Evolutionary conservation across 2,329 filamentous ascomycete genomes (phyloP).

Genomic region (Fusarium sp.): DNA sequence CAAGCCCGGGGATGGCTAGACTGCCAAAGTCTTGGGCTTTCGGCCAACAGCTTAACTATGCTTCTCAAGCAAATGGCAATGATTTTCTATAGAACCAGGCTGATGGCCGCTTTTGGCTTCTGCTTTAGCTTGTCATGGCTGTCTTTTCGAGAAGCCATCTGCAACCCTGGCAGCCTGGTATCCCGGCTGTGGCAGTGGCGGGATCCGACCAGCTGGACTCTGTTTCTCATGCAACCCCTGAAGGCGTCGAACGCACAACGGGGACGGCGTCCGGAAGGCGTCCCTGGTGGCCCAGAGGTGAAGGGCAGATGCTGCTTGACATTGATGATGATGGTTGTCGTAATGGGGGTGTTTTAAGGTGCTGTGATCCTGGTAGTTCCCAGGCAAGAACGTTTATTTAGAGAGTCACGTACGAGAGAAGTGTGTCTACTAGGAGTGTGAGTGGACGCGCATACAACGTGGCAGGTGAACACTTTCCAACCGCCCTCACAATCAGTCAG

Average conservation of each 20-base stretch:
- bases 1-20: conserved; percentile 27
- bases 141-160: conserved; percentile 24
- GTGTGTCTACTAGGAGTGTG: conserved; percentile 7
- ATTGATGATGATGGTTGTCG: conserved; percentile 20
- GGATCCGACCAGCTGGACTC: conserved; percentile 39
- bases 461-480: conserved; percentile 20
- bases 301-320: conserved; percentile 30
- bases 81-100: conserved; percentile 9
- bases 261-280: conserved; percentile 39
- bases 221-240: conserved; percentile 37
- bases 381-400: conserved; percentile 1
- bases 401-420: neutral
- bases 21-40: conserved; percentile 16
- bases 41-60: neutral
- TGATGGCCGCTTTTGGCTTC: conserved; percentile 30
- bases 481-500: neutral
- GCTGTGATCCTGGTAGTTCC: neutral
- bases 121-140: conserved; percentile 23
- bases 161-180: conserved; percentile 27
- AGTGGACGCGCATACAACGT: conserved; percentile 28
- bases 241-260: conserved; percentile 37
- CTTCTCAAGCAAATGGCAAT: conserved; percentile 1
- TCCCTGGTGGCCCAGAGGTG: conserved; percentile 20
- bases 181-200: conserved; percentile 36
- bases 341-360: neutral